Evolutionary conservation across 805 yeast genomes (phyloP), one percentile per base, ranked within the genome.

Genomic region (Yamadazyma olivae): DNA sequence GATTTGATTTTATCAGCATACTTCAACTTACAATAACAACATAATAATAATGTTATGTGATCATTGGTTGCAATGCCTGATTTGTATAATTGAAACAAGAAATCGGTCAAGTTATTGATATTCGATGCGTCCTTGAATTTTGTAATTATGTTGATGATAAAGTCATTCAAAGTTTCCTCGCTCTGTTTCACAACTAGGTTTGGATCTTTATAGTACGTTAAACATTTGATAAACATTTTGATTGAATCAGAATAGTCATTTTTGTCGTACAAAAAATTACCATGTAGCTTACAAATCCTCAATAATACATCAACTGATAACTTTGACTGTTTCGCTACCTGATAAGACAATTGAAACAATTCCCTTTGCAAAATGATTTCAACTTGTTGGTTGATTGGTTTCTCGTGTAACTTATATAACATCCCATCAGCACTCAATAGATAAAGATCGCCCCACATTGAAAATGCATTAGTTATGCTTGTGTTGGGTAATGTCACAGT

Each of bases 21-120:
- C 41, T 82, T 84, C 48, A 87, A 59, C 51, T 89, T 88, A 41
- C 95, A 85, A 50, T 83, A 80, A 33, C 91, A 79, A 41, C 91
- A 83, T 17, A 90, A 58, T 27, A 90, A 64, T 17, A 91, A 59
- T 0, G 96, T 89, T 5, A 88, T 72, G 56, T 91, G 97, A 51
- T 89, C 95, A 20, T 77, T 70, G n/a, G 76, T 75, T 0, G 95
- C 81, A 10, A 71, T 46, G 2, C 73, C 70, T 28, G 68, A 56
- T 6, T 70, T 70, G 36, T 83, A 67, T 44, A 89, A 64, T 9
- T 73, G 73, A 54, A 78, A 79, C 22, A 89, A 61, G 44, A 83
- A 89, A 27, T 66, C 64, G 0, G 87, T 72, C 48, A 90, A 60
- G 40, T 76, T 76, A 19, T 67, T 63, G 1, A 87, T 83, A 39